Evolutionary conservation across 345 rosid species (phyloP), one percentile per base, ranked within the genome.

Genomic region (Corchorus olitorius): DNA sequence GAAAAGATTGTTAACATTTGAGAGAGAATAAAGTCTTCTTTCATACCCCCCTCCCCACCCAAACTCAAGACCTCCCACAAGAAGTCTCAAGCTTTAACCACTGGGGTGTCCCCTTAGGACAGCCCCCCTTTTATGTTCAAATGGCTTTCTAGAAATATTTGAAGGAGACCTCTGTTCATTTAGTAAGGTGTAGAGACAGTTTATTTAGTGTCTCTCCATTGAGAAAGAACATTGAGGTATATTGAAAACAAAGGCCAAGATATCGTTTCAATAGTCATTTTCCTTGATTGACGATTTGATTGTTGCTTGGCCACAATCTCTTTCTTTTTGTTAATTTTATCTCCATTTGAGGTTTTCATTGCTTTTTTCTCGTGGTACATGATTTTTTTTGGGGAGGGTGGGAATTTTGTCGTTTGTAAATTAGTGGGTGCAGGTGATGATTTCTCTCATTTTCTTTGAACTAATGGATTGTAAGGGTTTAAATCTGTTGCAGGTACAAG

Each of bases 401-500:
- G 19, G 9, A 53, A 70, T 22, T 17, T n/a, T 17, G 16, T 35
- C 35, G 41, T 22, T 12, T 52, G 34, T 35, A 53, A 53, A 17
- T 17, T 9, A 9, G 46, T 34, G 33, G 74, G 16, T 52, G 6
- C 6, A 4, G 60, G 46, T 70, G 61, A 70, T 70, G 8, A 10
- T 34, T 15, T 34, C 34, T 70, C 45, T 55, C 52, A 33, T 53
- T 70, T 4, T 0, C 33, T 49, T 68, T 49, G 58, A 68, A 49
- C 61, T 70, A 43, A 5, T 52, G 33, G 33, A 50, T 22, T 27
- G 22, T 0, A 59, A 14, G 4, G 34, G 14, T 53, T 20, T 69
- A 14, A 33, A 61, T 35, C 41, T 27, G 70, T 56, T 83, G 73
- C 86, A 93, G 99, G 84, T 96, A 96, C 87, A 96, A 94, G 86